Evolutionary conservation across 2,329 filamentous ascomycete genomes (phyloP).

Genomic region (Xylariaceae sp.): DNA sequence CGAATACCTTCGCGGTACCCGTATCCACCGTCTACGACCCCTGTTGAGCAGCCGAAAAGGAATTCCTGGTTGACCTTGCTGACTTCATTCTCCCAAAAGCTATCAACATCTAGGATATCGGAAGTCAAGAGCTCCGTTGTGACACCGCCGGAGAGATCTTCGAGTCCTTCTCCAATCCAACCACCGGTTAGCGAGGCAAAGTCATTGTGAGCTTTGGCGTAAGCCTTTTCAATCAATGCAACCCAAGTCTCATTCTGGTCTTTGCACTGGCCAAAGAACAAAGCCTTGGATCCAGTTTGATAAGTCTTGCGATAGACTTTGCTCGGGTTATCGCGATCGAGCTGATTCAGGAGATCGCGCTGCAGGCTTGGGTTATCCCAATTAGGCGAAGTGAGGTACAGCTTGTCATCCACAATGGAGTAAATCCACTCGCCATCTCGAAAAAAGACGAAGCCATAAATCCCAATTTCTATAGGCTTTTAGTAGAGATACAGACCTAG

Average conservation of each 20-base stretch:
- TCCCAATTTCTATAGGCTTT: slow-evolving; percentile 59
- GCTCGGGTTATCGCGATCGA: slow-evolving; percentile 69
- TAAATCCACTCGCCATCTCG: slow-evolving; percentile 89
- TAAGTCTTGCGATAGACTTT: slow-evolving; percentile 66
- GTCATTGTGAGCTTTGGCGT: slow-evolving; percentile 79
- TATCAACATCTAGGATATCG: slow-evolving; percentile 72
- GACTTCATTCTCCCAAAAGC: slow-evolving; percentile 80
- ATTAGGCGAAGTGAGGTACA: slow-evolving; percentile 76
- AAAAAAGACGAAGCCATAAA: slow-evolving; percentile 88
- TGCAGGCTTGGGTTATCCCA: slow-evolving; percentile 77
- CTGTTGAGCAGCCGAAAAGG: slow-evolving; percentile 66
- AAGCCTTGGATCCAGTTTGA: slow-evolving; percentile 69
- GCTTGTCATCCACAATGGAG: slow-evolving; percentile 86
- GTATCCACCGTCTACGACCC: slow-evolving; percentile 59
- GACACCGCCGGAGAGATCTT: slow-evolving; percentile 63
- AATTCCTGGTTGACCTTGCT: slow-evolving; percentile 78
- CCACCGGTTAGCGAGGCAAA: slow-evolving; percentile 68
- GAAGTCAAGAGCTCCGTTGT: slow-evolving; percentile 64
- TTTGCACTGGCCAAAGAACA: slow-evolving; percentile 74
- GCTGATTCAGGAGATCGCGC: slow-evolving; percentile 68
- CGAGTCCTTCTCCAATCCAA: slow-evolving; percentile 60
- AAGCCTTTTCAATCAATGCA: slow-evolving; percentile 75
- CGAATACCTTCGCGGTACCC: slow-evolving; percentile 56
- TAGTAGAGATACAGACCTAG: slow-evolving; percentile 28
- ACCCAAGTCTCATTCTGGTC: slow-evolving; percentile 81